Evolutionary conservation across 139 green algal species (phyloP), one percentile per base, ranked within the genome.

Genomic region (Deuterostichococcus epilithicus): DNA sequence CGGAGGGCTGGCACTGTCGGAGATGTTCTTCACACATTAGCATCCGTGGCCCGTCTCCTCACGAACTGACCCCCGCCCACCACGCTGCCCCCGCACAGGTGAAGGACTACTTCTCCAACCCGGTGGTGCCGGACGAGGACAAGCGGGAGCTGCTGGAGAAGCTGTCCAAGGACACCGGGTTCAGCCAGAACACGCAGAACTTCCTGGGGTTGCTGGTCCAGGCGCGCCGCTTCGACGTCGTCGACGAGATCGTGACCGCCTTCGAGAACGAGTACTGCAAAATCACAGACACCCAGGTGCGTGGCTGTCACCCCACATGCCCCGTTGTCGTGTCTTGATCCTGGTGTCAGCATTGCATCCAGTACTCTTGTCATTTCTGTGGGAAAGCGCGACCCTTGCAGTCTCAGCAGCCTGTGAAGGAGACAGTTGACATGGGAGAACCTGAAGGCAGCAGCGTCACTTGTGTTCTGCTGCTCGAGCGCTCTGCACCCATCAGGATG

Each of bases 121-220:
- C 96, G n/a, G 77, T 94, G 8, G 82, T 95, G 8, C 79, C 82
- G 0, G 82, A 70, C 10, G 84, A 90, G 25, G 92, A 97, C 86
- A 99, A 98, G 92, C 93, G 92, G 79, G 84, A 92, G 0, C 83
- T 99, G 34, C 75, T 99, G 35, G 76, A 84, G 39, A 93, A 88
- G 60, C 78, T 99, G 36, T 89, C 78, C 42, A 88, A 90, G 69
- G 95, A 99, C 82, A 91, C 87, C 26, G 85, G 81, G 44, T 93
- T 96, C 70, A 86, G 86, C 80, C 44, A 90, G 60, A 93, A 93
- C 87, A 99, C 95, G 45, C 71, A 83, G 74, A 98, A 98, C 92
- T 99, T 98, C 84, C 82, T 99, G n/a, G 92, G 94, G 80, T 82
- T 99, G 76, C 83, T 99, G 67, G 82, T 99, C 22, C 89, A 97